Base-by-base conservation (phyloP, 768 basidiomycete species). In the Coprinopsis sp. region DNA sequence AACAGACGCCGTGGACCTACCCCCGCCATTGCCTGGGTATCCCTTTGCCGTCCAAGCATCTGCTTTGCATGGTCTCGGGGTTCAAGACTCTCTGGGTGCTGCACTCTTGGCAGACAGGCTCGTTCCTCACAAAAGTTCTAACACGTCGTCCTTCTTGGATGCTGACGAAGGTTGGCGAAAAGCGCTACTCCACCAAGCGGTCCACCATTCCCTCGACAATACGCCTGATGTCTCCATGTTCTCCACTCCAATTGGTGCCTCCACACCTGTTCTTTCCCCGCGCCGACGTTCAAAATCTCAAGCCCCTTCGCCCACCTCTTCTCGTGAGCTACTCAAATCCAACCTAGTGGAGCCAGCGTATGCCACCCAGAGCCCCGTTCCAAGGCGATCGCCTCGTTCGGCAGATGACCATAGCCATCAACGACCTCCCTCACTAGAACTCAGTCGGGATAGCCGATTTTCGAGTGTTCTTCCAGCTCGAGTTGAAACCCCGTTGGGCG, bases 1-100 rank as follows among this genome's bases (percentile, higher is more conserved):
- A 10, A 91, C 89, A 21, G 90, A 91, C 56, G 77, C 76, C 21
- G 88, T 91, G 28, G 89, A 91, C 58, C 59, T 91, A 27, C 89
- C 89, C 0, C 81, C 74, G 4, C 83, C 80, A 6, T 79, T 83
- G 28, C 69, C 81, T 29, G 72, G 71, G 28, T 87, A 86, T 58
- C 82, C 82, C 1, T 84, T 90, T 54, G 78, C 83, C 6, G 77
- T 85, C 30, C 87, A 89, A 58, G 77, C 87, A 21, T 87, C 87
- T 45, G 83, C 82, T 13, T 55, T 83, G 40, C 79, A 82, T 55
- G 87, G 82, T 13, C 65, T 90, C 55, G 82, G 84, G 34, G 84
- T 87, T 33, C 72, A 79, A 50, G 84, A 87, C 38, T 87, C 86
- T 22, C 67, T 89, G 6, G 83, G 85, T 46, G 87, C 87, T 25